These are phyloP conservation scores for Eucalyptus grandis DNA, from an alignment of 345 rosid species.

Conservation along the genomic window DNA sequence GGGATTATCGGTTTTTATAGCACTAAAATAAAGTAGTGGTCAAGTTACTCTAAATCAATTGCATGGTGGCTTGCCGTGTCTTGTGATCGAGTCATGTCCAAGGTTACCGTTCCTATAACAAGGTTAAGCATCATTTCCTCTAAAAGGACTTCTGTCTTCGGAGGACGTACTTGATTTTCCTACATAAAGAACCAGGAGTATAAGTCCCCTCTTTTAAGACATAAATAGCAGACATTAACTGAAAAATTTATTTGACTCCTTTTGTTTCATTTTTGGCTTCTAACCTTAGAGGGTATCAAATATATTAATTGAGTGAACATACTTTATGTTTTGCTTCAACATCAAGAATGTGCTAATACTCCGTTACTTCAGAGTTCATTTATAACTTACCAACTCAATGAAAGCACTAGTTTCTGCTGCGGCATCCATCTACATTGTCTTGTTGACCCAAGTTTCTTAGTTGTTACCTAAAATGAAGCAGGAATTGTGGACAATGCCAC, in stretches of 20 bases:
- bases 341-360: neutral
- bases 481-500: neutral
- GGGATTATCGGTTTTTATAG: neutral
- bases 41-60: neutral
- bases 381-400: neutral
- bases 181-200: accelerated
- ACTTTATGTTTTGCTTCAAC: neutral
- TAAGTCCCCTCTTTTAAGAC: neutral
- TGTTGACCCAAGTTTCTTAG: neutral
- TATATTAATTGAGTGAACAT: neutral
- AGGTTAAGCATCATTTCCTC: neutral
- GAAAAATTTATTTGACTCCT: neutral
- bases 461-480: neutral
- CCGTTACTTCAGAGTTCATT: neutral
- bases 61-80: neutral
- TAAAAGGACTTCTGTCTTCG: neutral
- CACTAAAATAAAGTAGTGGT: neutral
- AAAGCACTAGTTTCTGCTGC: neutral
- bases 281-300: neutral
- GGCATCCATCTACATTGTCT: neutral
- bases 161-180: neutral
- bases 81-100: neutral
- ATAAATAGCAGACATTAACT: neutral
- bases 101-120: neutral
- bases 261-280: neutral